Conservation (phyloP, 176 grass and related monocot genomes). For the Oryza nivara region DNA sequence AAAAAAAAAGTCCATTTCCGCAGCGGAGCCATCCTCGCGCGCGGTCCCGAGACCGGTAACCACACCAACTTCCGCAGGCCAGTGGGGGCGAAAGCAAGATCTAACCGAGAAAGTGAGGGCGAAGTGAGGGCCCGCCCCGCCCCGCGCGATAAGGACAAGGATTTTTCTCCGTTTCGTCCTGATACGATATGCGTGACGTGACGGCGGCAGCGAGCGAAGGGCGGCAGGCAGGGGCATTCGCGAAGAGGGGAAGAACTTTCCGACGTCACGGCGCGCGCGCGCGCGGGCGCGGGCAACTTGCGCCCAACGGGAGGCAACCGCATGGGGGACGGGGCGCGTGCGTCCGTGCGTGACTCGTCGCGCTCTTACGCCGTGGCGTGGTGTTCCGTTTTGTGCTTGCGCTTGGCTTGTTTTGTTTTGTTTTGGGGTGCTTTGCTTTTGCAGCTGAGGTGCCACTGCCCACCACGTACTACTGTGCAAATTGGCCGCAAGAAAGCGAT, state of each 20-base stretch:
- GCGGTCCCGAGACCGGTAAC: background rate
- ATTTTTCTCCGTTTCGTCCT: background rate
- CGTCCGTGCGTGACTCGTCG: background rate
- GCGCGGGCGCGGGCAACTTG: too few relatives aligned
- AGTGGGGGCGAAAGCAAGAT: background rate
- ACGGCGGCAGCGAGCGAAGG: background rate
- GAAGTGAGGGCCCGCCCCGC: background rate
- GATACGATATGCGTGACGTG: background rate
- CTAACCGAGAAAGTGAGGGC: conserved; percentile 16
- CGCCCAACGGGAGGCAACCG: too few relatives aligned
- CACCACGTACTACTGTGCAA: background rate
- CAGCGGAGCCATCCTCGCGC: background rate
- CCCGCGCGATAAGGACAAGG: background rate
- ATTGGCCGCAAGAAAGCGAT: background rate
- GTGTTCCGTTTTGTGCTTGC: background rate
- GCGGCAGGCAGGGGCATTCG: too few relatives aligned
- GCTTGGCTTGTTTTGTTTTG: too few relatives aligned
- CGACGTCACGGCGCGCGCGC: background rate
- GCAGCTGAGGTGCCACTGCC: background rate
- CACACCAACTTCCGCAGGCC: background rate
- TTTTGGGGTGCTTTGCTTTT: too few relatives aligned
- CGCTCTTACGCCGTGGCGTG: too few relatives aligned
- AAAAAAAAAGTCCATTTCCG: background rate
- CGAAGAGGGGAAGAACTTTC: conserved; percentile 51
- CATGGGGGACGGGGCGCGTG: too few relatives aligned